Percentiles rank a stretch among this genome's conserved stretches.
Conservation (phyloP, 192 early-diverging fungal genomes). For the Linderina pennispora region DNA sequence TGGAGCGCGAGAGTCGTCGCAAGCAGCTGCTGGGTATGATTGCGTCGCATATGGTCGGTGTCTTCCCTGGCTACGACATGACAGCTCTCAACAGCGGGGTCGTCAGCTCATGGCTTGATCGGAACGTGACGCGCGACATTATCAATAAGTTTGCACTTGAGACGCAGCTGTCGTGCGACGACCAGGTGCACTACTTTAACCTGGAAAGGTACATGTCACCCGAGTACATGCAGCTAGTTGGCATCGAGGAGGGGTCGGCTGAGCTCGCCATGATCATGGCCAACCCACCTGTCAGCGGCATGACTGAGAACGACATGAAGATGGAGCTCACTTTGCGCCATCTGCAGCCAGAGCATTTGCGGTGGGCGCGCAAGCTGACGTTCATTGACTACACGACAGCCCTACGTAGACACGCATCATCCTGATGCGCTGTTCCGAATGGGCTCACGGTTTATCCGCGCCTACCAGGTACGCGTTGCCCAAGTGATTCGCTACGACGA, state of each 20-base stretch:
- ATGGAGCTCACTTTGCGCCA: conserved; percentile 37
- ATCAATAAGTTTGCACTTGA: conserved; percentile 46
- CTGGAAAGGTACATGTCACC: conserved; percentile 37
- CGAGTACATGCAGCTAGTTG: conserved; percentile 22
- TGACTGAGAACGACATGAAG: conserved; percentile 45
- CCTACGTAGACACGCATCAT: conserved; percentile 43
- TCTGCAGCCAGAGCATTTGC: conserved; percentile 44
- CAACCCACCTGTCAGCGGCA: conserved; percentile 31
- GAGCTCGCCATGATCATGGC: conserved; percentile 18
- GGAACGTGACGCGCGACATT: conserved; percentile 41
- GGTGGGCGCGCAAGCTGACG: conserved; percentile 47
- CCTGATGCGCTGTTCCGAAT: conserved; percentile 47
- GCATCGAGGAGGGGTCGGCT: conserved; percentile 17
- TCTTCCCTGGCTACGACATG: conserved; percentile 44
- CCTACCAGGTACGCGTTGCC: conserved; percentile 34
- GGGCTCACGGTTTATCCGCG: conserved; percentile 40
- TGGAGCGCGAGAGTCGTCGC: conserved; percentile 44
- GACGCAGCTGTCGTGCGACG: conserved; percentile 30
- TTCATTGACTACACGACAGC: conserved; percentile 47
- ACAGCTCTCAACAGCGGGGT: conserved; percentile 36
- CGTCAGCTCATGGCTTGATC: conserved; percentile 41
- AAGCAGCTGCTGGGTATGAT: conserved; percentile 46
- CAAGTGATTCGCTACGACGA: conserved; percentile 47
- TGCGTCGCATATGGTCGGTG: conserved; percentile 43
- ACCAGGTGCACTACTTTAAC: conserved; percentile 47